Conservation (phyloP, 2,329 filamentous ascomycete genomes). For the Alternaria postmessia region DNA sequence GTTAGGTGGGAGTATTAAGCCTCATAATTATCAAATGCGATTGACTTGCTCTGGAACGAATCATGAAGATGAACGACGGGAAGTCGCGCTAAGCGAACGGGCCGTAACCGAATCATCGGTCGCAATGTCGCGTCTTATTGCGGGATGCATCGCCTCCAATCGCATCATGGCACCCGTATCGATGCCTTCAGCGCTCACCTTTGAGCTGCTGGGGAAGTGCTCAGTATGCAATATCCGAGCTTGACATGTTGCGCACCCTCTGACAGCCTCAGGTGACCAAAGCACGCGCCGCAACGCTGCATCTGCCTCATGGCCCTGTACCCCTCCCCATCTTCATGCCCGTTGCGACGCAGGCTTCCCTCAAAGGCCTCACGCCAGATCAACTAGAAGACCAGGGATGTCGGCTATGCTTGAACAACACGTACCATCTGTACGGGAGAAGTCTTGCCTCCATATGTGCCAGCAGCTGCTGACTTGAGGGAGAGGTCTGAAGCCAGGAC, state of each 20-base stretch:
- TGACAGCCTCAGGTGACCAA: constrained; percentile 77
- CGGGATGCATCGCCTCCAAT: constrained; percentile 4
- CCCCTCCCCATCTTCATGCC: constrained; percentile 97
- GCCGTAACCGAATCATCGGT: neutral
- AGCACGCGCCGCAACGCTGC: constrained; percentile 86
- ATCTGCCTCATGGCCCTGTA: constrained; percentile 90
- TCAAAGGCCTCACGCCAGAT: constrained; percentile 92
- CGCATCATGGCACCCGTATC: constrained; percentile 41
- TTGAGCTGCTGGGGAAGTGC: constrained; percentile 51
- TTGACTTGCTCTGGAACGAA: neutral
- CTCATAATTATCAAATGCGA: neutral
- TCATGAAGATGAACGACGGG: neutral
- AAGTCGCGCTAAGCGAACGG: constrained; percentile 8
- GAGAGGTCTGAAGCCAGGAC: constrained; percentile 87
- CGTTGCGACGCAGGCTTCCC: constrained; percentile 92
- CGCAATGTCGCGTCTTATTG: neutral
- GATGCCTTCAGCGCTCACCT: constrained; percentile 50
- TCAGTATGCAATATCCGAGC: constrained; percentile 34
- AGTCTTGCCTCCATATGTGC: neutral
- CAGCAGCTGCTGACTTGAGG: constrained; percentile 26
- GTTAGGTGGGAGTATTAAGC: neutral
- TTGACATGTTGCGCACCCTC: neutral
- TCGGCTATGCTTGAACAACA: constrained; percentile 94
- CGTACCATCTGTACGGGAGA: constrained; percentile 76
- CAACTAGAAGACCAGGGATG: constrained; percentile 91